Base-by-base conservation (phyloP, 352 stramenopile species). In the Globisporangium apiculatum region DNA sequence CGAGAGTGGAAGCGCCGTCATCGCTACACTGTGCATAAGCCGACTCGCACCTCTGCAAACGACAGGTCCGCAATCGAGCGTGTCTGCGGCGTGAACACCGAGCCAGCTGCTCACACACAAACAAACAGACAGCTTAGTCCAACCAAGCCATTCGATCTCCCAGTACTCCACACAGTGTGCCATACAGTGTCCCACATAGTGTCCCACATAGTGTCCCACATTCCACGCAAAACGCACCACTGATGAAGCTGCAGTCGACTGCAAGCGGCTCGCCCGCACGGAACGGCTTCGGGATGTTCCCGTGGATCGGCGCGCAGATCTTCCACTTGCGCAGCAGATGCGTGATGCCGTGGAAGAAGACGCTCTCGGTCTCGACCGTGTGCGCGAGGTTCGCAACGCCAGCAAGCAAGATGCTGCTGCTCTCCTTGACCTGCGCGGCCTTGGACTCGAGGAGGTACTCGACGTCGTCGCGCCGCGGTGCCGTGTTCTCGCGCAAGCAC, bases 231-330 rank as follows among this genome's bases (percentile, higher is more conserved):
- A 58, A 68, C 69, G 56, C 56, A 94, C 84, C 79, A 46, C 82
- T 92, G 31, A 72, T 67, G 54, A 87, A 95, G 66, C 85, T 93
- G 68, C 85, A 95, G 57, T 95, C 85, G 14, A 95, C 76, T 2
- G 85, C 85, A 7, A 95, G 67, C 6, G 83, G 81, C 58, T 95
- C 85, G 14, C 85, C 85, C 0, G 83, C 83, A 15, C 85, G 81
- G 53, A 95, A 95, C 4, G 85, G 85, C 65, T 93, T 93, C 3
- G 85, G 83, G 57, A 95, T 95, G 31, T 87, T 93, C 51, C 85
- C 85, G 55, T 95, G 85, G 36, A 92, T 88, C 11, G 85, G 85
- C 47, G 85, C 85, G 50, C 80, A 92, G 46, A 95, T 79, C 58
- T 93, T 93, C 85, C 85, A 95, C 55, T 89, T 90, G 54, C 73